Base-by-base conservation (phyloP, 2,329 filamentous ascomycete genomes). In the Aspergillus texensis region DNA sequence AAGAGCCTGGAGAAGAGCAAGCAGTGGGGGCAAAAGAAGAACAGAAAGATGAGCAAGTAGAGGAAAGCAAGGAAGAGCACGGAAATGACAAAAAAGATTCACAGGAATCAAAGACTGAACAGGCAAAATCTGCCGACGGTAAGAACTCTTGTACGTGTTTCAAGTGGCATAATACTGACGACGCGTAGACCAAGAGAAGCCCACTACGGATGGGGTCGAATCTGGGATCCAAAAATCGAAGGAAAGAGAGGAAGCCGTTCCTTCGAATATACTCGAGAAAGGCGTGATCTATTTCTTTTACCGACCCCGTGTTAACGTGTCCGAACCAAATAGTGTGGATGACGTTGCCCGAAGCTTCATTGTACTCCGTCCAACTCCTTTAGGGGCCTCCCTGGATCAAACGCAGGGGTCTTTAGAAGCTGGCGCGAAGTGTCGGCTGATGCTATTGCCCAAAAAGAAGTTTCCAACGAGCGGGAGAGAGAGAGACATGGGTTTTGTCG, bases 261-360 rank as follows among this genome's bases (percentile, higher is more conserved):
- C 87, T 1, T 86, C 85, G 6, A 88, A 82, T 63, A 88, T 96
- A 28, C 83, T 96, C 2, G 93, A 97, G 73, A 96, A 95, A 72
- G 93, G 93, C 4, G 86, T 95, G 70, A 89, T 97, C 69, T 96
- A 96, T 82, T 96, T 96, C 84, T 96, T 96, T 82, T 90, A 91
- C 71, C 89, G 93, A 21, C 88, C 88, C 9, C 89, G 92, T 14
- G 91, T 97, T 43, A 87, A 88, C 57, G 84, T 91, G 30, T 86
- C 92, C 5, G 84, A 91, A 8, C 89, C 92, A 0, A 84, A 89
- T 21, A 84, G 85, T 53, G 82, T 94, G 1, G 79, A 85, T 46
- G 93, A 97, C 58, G 85, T 96, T 56, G 88, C 91, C 48, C 89
- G 92, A 56, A 93, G 86, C 66, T 94, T 90, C 80, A 89, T 97